These are phyloP conservation scores for Tulasnella sp. DNA, from an alignment of 768 basidiomycete species.

Conservation along the genomic window DNA sequence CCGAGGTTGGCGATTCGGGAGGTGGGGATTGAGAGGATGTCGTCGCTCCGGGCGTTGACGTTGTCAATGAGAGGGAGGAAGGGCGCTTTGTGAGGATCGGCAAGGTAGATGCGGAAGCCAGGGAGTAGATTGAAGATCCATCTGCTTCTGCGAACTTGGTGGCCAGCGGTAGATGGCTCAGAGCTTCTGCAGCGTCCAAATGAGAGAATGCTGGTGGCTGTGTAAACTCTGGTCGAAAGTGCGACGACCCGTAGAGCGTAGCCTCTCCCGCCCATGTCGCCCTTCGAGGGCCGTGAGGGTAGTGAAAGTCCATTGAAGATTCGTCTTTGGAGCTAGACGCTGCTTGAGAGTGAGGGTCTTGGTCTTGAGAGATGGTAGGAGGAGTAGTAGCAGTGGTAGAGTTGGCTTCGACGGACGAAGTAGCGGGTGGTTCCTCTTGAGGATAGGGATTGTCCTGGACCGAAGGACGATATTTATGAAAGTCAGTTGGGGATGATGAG, in stretches of 20 bases:
- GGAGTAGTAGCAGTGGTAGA: background rate
- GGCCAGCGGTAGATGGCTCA: slow-evolving; percentile 19
- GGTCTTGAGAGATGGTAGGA: slow-evolving; percentile 2
- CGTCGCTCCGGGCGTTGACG: slow-evolving; percentile 6
- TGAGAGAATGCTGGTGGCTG: slow-evolving; percentile 30
- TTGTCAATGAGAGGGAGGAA: background rate
- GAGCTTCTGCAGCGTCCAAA: slow-evolving; percentile 32
- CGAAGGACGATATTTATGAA: slow-evolving; percentile 13
- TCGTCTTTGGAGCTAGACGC: background rate
- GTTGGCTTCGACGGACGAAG: slow-evolving; percentile 9
- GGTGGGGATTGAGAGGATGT: slow-evolving; percentile 28
- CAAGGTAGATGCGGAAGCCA: background rate
- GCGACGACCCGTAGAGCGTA: background rate
- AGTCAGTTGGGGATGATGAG: slow-evolving; percentile 8
- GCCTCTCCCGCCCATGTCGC: slow-evolving; percentile 7
- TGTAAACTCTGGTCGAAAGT: slow-evolving; percentile 17
- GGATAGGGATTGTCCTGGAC: slow-evolving; percentile 28
- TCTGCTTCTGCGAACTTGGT: slow-evolving; percentile 16
- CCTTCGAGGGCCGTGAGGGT: background rate
- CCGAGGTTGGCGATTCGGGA: slow-evolving; percentile 32
- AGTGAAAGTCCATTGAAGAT: background rate
- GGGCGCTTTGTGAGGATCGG: background rate
- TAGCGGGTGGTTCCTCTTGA: background rate
- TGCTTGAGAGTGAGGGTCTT: slow-evolving; percentile 1
- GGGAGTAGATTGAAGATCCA: background rate